A percentile compares a stretch with the other conserved stretches of the same genome.
Conservation (phyloP, 192 early-diverging fungal species). For the Coemansia sp. region DNA sequence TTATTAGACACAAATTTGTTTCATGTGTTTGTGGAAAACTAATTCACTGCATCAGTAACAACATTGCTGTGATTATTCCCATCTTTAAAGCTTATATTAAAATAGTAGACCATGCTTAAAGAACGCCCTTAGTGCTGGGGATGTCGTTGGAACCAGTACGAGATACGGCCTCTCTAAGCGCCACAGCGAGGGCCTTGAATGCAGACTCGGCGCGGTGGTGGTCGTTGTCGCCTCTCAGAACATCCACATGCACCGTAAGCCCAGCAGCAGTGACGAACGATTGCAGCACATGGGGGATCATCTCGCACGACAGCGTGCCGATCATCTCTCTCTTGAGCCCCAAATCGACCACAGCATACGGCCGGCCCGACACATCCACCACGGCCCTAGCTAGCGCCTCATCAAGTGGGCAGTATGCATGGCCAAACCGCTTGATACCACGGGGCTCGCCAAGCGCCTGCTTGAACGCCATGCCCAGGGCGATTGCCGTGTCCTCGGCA, state of each 20-base stretch:
- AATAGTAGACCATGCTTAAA: too few species aligned
- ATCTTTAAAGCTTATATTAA: too few species aligned
- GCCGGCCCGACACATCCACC: slow-evolving; percentile 96
- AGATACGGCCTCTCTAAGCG: slow-evolving; percentile 82
- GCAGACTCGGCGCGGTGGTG: slow-evolving; percentile 95
- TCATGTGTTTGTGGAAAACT: too few species aligned
- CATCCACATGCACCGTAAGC: slow-evolving; percentile 96
- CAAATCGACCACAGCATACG: slow-evolving; percentile 77
- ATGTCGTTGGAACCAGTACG: slow-evolving; percentile 82
- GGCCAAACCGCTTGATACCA: slow-evolving; percentile 90
- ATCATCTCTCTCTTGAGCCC: slow-evolving; percentile 90
- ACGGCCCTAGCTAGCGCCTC: slow-evolving; percentile 95
- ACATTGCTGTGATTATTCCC: too few species aligned
- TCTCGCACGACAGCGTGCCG: slow-evolving; percentile 89
- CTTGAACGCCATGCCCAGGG: slow-evolving; percentile 91
- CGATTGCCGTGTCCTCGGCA: slow-evolving; percentile 92
- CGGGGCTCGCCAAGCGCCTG: slow-evolving; percentile 85
- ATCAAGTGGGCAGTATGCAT: slow-evolving; percentile 94
- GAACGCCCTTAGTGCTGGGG: slow-evolving; percentile 95
- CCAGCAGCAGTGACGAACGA: slow-evolving; percentile 90
- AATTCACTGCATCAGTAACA: too few species aligned
- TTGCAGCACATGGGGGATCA: slow-evolving; percentile 96
- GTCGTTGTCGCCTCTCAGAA: slow-evolving; percentile 92
- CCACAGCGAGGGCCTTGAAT: slow-evolving; percentile 98
- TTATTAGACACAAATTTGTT: too few species aligned